Base-by-base conservation (phyloP, 768 basidiomycete species). In the Pleurotus djamor region DNA sequence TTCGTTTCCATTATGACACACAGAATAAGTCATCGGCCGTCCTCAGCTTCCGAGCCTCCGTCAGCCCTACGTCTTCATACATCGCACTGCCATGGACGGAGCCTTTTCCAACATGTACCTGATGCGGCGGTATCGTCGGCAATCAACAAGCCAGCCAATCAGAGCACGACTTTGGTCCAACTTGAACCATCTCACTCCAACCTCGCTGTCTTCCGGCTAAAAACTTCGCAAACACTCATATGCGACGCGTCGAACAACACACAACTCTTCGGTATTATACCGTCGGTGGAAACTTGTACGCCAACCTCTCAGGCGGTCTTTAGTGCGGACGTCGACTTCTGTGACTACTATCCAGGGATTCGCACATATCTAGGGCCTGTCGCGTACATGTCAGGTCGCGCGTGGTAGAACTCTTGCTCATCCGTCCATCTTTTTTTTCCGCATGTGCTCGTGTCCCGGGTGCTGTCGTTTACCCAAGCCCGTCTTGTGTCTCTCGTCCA, bases 131-230 rank as follows among this genome's bases (percentile, higher is more conserved):
- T 10, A 56, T 10, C 21, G 37, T 41, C 54, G 36, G 41, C 41
- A 41, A 56, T 56, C 54, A 56, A 56, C 12, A 17, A 17, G 16
- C 44, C 41, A 56, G 21, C 54, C 54, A 56, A 56, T 56, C 54
- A 56, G 28, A 8, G 37, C n/a, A 8, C 54, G 54, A 43, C 21
- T 44, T 16, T 7, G 3, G 33, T 38, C 51, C 51, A 35, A 38
- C 16, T 32, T 35, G 16, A 9, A 38, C 51, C 13, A 36, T 5
- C 16, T n/a, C 28, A 14, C 34, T 17, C 28, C n/a, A 36, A n/a
- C 28, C n/a, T 28, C 33, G 32, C 34, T n/a, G 51, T 14, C 28
- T 38, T 34, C n/a, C 34, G 34, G 21, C 21, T 21, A 41, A 55
- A 50, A 17, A n/a, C 28, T 44, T 41, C 54, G 21, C 10, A 17